Conservation (phyloP, 1,139 yeast genomes). For the Candida pseudoviswanathii region DNA sequence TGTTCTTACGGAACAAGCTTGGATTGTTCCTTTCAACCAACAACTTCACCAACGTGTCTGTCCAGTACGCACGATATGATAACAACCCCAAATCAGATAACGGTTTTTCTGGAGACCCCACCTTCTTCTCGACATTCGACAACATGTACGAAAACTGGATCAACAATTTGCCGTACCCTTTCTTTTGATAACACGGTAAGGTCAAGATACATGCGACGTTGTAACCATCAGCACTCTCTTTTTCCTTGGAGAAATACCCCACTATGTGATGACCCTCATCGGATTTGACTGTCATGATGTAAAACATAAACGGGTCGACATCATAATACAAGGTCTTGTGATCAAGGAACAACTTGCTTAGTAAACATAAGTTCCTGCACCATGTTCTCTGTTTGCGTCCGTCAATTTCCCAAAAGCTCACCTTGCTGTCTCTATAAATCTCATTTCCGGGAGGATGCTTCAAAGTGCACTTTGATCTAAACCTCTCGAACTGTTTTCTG, state of each 20-base stretch:
- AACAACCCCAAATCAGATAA: conserved; percentile 90
- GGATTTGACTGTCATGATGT: conserved; percentile 90
- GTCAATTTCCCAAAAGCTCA: conserved; percentile 88
- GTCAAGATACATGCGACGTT: conserved; percentile 97
- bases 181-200: conserved; percentile 92
- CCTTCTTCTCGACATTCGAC: conserved; percentile 82
- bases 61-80: conserved; percentile 95
- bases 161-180: conserved; percentile 87
- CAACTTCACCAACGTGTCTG: conserved; percentile 79
- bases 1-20: conserved; percentile 39
- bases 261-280: conserved; percentile 92
- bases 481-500: conserved; percentile 86
- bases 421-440: conserved; percentile 83
- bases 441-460: conserved; percentile 98
- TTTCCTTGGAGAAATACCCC: conserved; percentile 95
- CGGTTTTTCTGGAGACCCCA: conserved; percentile 98
- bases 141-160: conserved; percentile 93
- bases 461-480: conserved; percentile 80
- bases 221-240: conserved; percentile 93
- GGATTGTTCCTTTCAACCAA: conserved; percentile 64
- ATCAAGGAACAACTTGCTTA: conserved; percentile 86
- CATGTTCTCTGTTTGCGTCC: conserved; percentile 94
- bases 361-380: conserved; percentile 91
- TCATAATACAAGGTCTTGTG: conserved; percentile 96
- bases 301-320: conserved; percentile 94